Evolutionary conservation across 768 basidiomycete genomes (phyloP).

Genomic region (Lactifluus piperatus): DNA sequence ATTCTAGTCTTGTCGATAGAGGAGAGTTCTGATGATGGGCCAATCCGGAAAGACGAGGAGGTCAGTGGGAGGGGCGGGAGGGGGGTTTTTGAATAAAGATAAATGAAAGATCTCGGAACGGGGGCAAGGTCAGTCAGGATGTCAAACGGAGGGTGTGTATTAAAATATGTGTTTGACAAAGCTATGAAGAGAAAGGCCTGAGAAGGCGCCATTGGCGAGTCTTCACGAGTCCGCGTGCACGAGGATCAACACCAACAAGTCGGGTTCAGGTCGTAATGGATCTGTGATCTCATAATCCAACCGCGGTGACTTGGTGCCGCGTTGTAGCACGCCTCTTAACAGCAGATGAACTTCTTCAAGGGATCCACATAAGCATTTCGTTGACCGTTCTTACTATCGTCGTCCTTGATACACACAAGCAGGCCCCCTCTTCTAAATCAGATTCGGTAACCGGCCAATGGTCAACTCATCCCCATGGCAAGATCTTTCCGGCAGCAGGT

Average conservation of each 20-base stretch:
- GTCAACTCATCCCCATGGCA: slow-evolving; percentile 6
- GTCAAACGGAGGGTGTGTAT: slow-evolving; percentile 5
- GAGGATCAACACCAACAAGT: slow-evolving; percentile 5
- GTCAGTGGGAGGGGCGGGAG: neutral
- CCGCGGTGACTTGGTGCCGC: slow-evolving; percentile 18
- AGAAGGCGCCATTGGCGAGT: slow-evolving; percentile 4
- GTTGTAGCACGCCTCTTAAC: slow-evolving; percentile 16
- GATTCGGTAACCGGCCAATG: slow-evolving; percentile 17
- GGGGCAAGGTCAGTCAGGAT: slow-evolving; percentile 11
- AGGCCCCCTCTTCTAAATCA: neutral
- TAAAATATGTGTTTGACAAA: slow-evolving; percentile 14
- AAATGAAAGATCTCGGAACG: slow-evolving; percentile 8
- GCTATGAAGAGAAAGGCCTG: neutral
- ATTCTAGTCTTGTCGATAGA: neutral
- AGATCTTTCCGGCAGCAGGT: slow-evolving; percentile 9
- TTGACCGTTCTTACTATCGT: neutral
- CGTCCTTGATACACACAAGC: neutral
- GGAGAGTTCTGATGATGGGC: neutral
- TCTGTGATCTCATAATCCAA: slow-evolving; percentile 13
- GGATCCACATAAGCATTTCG: slow-evolving; percentile 7
- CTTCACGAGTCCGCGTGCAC: slow-evolving; percentile 8
- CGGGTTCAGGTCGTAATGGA: neutral
- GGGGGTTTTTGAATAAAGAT: slow-evolving; percentile 3
- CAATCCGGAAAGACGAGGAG: neutral
- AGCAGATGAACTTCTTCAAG: slow-evolving; percentile 18